Evolutionary conservation across 345 rosid species (phyloP), one percentile per base, ranked within the genome.

Genomic region (Noccaea caerulescens): DNA sequence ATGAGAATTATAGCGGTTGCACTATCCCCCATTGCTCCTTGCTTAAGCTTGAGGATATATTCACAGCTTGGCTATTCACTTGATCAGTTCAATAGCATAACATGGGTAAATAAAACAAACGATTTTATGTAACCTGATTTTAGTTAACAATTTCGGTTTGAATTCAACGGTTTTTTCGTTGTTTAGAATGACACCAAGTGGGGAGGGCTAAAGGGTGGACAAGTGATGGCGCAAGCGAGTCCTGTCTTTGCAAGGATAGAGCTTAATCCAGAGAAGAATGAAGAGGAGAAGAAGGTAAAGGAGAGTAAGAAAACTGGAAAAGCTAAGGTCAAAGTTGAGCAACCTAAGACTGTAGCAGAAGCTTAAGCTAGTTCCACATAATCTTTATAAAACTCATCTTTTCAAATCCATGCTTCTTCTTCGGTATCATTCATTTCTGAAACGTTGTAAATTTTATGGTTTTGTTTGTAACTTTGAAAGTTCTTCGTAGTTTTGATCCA

Each of bases 201-300:
- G 98, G 98, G 97, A 57, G 92, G 90, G 58, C 82, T 93, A 44
- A 93, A 85, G 75, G 84, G 87, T 0, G 96, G 91, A 38, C 87
- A 83, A 85, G 89, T 88, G 25, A 87, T 91, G 98, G 91, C 89
- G 56, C 86, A 86, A 75, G 89, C 97, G 3, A 82, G 80, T 62
- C 97, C 98, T 1, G 83, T 93, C 30, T 93, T 88, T 71, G 91
- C 84, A 23, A 86, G 94, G 75, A 88, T 93, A 50, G 97, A 90
- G 76, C 79, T 88, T 54, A 87, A 86, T 65, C 76, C 39, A 57
- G 76, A 55, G 52, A 51, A 82, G 14, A 84, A 75, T 58, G 53
- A 50, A 8, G 84, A 80, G 66, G 79, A 60, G 53, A 80, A 58
- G 18, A 49, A 43, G 23, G 49, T 65, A 49, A 71, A 76, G 63